Evolutionary conservation across 179 eudicot genomes (phyloP).

Genomic region (Silene noctiflora): DNA sequence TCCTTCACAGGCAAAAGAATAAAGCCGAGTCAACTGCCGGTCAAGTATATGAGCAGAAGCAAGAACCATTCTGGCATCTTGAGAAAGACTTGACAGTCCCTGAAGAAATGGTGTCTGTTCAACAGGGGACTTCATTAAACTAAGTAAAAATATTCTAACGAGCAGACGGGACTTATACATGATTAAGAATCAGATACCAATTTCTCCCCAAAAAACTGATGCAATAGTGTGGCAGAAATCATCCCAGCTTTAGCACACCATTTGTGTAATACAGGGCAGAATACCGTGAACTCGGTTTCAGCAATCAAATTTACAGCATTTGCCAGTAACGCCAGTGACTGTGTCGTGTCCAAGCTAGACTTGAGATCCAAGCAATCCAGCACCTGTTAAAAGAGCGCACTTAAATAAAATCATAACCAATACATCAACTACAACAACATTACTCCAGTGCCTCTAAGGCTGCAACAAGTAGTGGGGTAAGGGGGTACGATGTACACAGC

Average conservation of each 20-base stretch:
- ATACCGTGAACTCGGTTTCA: constrained; percentile 51
- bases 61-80: constrained; percentile 71
- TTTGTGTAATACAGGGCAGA: constrained; percentile 51
- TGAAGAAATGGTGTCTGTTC: constrained; percentile 61
- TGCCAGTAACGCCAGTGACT: constrained; percentile 70
- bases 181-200: constrained; percentile 45
- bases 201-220: constrained; percentile 62
- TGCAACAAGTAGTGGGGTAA: background rate
- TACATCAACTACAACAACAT: background rate
- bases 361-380: constrained; percentile 38
- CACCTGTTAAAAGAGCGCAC: constrained; percentile 37
- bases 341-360: constrained; percentile 42
- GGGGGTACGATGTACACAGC: background rate
- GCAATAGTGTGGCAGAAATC: constrained; percentile 57
- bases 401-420: constrained; percentile 2
- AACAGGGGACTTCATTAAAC: constrained; percentile 7
- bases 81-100: constrained; percentile 58
- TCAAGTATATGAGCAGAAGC: constrained; percentile 75
- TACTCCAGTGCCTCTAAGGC: background rate
- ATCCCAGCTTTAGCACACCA: constrained; percentile 77
- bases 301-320: constrained; percentile 54
- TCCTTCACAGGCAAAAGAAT: constrained; percentile 44
- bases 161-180: background rate
- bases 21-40: constrained; percentile 45
- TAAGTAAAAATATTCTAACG: background rate